A percentile compares a stretch with the other conserved stretches of the same genome.
phyloP scores from a whole-genome alignment of 1,284 basidiomycete species.

The Ustilago lituana region DNA sequence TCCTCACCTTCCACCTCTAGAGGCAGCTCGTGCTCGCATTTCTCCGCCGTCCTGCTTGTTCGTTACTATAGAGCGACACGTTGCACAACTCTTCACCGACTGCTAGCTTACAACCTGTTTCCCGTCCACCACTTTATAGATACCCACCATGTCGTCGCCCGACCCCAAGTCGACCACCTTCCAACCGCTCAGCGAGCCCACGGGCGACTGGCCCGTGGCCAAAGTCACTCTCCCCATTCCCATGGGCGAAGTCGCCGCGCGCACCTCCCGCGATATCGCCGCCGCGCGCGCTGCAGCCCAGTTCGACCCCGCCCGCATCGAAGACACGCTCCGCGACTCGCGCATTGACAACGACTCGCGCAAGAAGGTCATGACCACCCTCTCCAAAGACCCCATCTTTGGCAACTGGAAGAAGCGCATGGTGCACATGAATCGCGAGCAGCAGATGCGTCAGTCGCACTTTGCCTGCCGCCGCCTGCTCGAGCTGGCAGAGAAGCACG shows the following conservation, averaged over 20 bases:
- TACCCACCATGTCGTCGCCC: conserved; percentile 21
- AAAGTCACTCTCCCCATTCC: conserved; percentile 58
- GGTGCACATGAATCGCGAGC: conserved; percentile 61
- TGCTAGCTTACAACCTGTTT: too few species aligned
- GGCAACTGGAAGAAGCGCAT: conserved; percentile 62
- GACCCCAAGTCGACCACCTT: conserved; percentile 46
- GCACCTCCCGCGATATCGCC: conserved; percentile 51
- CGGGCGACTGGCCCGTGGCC: conserved; percentile 31
- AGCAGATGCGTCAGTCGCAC: conserved; percentile 60
- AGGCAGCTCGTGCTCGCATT: neutral
- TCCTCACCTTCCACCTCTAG: neutral
- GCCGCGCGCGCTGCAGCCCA: conserved; percentile 38
- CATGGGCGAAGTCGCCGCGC: conserved; percentile 51
- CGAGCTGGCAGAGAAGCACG: conserved; percentile 52
- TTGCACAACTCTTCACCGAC: too few species aligned
- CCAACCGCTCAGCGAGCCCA: conserved; percentile 38
- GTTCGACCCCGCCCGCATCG: conserved; percentile 57
- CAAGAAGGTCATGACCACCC: conserved; percentile 44
- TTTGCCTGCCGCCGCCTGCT: conserved; percentile 58
- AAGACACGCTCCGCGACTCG: conserved; percentile 56
- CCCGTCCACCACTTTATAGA: neutral
- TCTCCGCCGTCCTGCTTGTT: neutral
- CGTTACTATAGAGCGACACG: too few species aligned
- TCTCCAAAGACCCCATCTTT: conserved; percentile 56
- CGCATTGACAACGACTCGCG: conserved; percentile 58